These are phyloP conservation scores for Alternaria burnsii DNA, from an alignment of 2,329 filamentous ascomycete genomes.

Conservation along the genomic window DNA sequence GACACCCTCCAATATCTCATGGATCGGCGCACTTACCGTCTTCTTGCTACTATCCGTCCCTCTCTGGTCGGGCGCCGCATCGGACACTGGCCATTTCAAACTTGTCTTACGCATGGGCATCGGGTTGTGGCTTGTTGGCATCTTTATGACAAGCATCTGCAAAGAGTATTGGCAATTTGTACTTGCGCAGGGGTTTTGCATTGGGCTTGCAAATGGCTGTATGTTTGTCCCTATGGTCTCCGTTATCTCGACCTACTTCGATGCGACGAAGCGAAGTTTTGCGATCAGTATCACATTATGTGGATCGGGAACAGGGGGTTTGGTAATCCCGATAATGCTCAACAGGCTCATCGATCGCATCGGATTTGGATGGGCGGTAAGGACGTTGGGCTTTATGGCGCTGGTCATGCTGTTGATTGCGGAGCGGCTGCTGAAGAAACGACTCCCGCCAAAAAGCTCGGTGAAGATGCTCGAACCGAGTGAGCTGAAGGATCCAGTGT, in stretches of 20 bases:
- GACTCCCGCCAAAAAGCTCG: slow-evolving; percentile 25
- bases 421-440: slow-evolving; percentile 29
- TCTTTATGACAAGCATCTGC: slow-evolving; percentile 31
- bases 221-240: slow-evolving; percentile 63
- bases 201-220: slow-evolving; percentile 53
- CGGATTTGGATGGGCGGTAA: slow-evolving; percentile 69
- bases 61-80: slow-evolving; percentile 36
- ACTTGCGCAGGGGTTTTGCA: slow-evolving; percentile 47
- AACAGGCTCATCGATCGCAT: slow-evolving; percentile 63
- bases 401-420: slow-evolving; percentile 62
- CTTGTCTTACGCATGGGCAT: slow-evolving; percentile 37
- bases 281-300: slow-evolving; percentile 56
- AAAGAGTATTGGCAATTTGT: slow-evolving; percentile 33
- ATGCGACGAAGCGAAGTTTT: slow-evolving; percentile 50
- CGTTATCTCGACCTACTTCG: slow-evolving; percentile 55
- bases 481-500: slow-evolving; percentile 29
- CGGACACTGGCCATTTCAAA: slow-evolving; percentile 42
- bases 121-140: slow-evolving; percentile 31
- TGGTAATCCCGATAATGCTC: slow-evolving; percentile 60
- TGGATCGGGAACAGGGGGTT: slow-evolving; percentile 54
- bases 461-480: slow-evolving; percentile 24
- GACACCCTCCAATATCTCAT: slow-evolving; percentile 37
- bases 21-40: slow-evolving; percentile 48
- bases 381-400: slow-evolving; percentile 51
- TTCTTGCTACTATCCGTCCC: slow-evolving; percentile 41